Conservation (phyloP, 2,329 filamentous ascomycete species). For the Ilyonectria destructans region DNA sequence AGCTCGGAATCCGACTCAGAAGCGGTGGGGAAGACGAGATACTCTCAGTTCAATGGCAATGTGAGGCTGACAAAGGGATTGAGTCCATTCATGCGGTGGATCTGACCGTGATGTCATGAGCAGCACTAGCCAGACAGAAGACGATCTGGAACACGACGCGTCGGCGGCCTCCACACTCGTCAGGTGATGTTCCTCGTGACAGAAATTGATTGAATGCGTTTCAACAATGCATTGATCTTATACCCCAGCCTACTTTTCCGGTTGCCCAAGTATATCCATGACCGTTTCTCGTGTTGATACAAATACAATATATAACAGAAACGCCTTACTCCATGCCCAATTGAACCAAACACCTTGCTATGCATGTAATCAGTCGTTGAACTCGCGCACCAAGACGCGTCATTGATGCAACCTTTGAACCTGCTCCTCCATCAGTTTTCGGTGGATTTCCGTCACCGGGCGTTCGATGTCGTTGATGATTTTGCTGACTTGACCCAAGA, state of each 20-base stretch:
- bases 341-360: slow-evolving; percentile 3
- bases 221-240: not conserved
- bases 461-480: slow-evolving; percentile 40
- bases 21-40: not conserved
- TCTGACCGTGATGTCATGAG: not conserved
- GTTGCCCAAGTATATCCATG: not conserved
- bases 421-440: slow-evolving; percentile 27
- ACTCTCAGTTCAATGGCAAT: not conserved
- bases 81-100: not conserved
- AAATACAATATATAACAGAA: not conserved
- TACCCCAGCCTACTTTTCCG: not conserved
- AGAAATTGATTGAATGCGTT: not conserved
- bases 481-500: slow-evolving; percentile 40
- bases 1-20: not conserved
- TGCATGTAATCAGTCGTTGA: not conserved
- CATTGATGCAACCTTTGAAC: slow-evolving; percentile 14
- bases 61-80: not conserved
- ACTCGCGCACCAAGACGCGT: not conserved
- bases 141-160: not conserved
- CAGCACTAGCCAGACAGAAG: not conserved
- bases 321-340: not conserved
- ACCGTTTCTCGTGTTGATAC: slow-evolving; percentile 18
- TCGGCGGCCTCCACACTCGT: not conserved
- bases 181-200: not conserved
- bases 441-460: slow-evolving; percentile 28